phyloP scores from a whole-genome alignment of 768 basidiomycete genomes.

The Leccinum aurantiacum region DNA sequence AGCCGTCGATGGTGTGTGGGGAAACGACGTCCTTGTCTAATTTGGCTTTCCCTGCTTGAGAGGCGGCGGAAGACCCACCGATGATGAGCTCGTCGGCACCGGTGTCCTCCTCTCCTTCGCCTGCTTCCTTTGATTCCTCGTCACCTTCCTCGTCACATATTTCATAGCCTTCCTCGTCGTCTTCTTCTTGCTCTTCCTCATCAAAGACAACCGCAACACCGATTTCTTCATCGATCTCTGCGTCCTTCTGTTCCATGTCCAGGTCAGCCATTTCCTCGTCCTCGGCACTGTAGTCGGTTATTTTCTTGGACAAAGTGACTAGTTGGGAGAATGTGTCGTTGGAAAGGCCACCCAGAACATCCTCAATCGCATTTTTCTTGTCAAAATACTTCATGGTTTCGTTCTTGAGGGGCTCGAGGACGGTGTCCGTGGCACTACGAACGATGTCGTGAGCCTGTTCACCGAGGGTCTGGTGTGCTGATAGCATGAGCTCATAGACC shows the following conservation, averaged over 20 bases:
- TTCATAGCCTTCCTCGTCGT: constrained; percentile 88
- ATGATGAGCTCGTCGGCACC: constrained; percentile 76
- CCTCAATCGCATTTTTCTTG: constrained; percentile 93
- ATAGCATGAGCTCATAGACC: constrained; percentile 89
- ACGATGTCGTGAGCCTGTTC: constrained; percentile 97
- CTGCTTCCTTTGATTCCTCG: constrained; percentile 43
- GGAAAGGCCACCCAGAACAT: constrained; percentile 59
- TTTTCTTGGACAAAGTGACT: constrained; percentile 85
- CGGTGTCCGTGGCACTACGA: constrained; percentile 90
- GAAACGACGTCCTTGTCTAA: constrained; percentile 79
- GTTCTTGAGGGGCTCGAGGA: constrained; percentile 85
- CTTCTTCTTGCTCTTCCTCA: constrained; percentile 94
- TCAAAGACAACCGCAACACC: constrained; percentile 99
- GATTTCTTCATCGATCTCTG: constrained; percentile 91
- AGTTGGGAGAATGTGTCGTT: constrained; percentile 82
- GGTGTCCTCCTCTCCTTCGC: constrained; percentile 45
- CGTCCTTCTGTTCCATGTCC: constrained; percentile 78
- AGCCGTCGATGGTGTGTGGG: constrained; percentile 90
- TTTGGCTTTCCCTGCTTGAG: constrained; percentile 46
- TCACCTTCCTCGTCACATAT: constrained; percentile 69
- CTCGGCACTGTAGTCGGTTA: constrained; percentile 92
- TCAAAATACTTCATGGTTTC: constrained; percentile 93
- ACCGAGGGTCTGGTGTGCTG: constrained; percentile 76
- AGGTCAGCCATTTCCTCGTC: constrained; percentile 79
- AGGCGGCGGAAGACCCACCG: constrained; percentile 61